A percentile compares a stretch with the other conserved stretches of the same genome.
Conservation (phyloP, 108 stramenopile genomes). For the Pseudonitzschia delicatissima region DNA sequence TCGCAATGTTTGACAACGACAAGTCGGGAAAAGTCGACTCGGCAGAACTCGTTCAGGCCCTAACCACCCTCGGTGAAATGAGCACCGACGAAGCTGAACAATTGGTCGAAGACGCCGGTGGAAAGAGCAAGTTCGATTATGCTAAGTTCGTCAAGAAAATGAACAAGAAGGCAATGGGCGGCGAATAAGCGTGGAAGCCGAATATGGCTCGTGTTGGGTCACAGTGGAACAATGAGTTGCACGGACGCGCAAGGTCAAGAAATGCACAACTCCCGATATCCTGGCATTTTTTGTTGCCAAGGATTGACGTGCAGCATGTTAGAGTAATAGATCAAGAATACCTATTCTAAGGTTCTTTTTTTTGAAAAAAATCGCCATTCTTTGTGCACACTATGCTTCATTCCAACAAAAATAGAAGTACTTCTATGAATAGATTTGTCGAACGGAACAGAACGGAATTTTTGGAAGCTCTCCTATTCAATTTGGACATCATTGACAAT, state of each 20-base stretch:
- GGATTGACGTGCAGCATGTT: too few relatives aligned
- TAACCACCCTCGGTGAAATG: not conserved
- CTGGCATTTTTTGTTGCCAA: too few relatives aligned
- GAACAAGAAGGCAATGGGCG: not conserved
- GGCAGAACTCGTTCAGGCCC: not conserved
- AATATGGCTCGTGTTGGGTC: too few relatives aligned
- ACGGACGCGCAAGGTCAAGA: too few relatives aligned
- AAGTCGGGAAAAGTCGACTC: not conserved
- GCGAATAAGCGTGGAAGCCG: too few relatives aligned
- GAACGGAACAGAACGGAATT: not conserved
- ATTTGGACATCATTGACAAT: not conserved
- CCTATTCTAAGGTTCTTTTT: too few relatives aligned
- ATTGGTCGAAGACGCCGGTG: conserved; percentile 5
- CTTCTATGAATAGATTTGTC: not conserved
- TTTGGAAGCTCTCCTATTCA: not conserved
- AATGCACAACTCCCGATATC: too few relatives aligned
- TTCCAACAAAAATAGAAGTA: too few relatives aligned
- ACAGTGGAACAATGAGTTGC: too few relatives aligned
- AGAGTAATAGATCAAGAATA: too few relatives aligned
- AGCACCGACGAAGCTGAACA: not conserved
- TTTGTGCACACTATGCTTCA: too few relatives aligned
- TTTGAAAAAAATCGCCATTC: too few relatives aligned
- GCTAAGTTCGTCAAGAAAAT: not conserved
- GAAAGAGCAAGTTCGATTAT: conserved; percentile 9
- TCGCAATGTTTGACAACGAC: not conserved